These are phyloP conservation scores for Candida railenensis DNA, from an alignment of 805 yeast genomes.

Conservation along the genomic window DNA sequence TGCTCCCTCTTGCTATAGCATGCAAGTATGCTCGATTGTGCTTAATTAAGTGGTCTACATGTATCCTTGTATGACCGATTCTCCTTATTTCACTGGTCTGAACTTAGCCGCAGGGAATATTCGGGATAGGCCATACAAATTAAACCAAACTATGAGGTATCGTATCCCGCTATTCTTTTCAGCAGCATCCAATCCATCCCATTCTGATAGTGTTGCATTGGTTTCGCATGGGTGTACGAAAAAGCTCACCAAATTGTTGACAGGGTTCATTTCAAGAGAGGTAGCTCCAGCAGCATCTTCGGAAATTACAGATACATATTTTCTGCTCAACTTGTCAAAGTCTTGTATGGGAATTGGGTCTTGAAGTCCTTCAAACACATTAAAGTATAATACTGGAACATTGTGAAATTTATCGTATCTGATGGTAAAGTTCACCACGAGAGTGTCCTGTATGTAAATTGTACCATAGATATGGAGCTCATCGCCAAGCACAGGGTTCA, in stretches of 20 bases:
- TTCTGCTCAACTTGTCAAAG: not conserved
- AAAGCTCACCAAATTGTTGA: conserved; percentile 14
- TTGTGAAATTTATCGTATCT: conserved; percentile 27
- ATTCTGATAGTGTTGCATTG: conserved; percentile 11
- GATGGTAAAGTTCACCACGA: conserved; percentile 21
- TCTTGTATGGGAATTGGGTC: not conserved
- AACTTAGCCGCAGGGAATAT: conserved; percentile 11
- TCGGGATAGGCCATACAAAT: conserved; percentile 17
- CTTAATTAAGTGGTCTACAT: too few relatives aligned
- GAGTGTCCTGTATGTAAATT: not conserved
- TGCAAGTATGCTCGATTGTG: too few relatives aligned
- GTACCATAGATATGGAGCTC: not conserved
- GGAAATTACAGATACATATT: not conserved
- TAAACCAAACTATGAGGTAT: conserved; percentile 24
- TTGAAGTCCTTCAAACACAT: conserved; percentile 9
- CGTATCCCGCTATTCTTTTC: not conserved
- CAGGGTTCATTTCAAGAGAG: conserved; percentile 4
- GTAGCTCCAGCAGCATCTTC: not conserved
- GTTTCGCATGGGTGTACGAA: conserved; percentile 34
- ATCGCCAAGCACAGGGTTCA: not conserved
- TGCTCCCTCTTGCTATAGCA: too few relatives aligned
- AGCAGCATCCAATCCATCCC: conserved; percentile 4
- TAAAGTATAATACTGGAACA: conserved; percentile 30
- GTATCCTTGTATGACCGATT: too few relatives aligned
- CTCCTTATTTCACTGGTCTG: conserved; percentile 4